These are phyloP conservation scores for Trifolium subterraneum DNA, from an alignment of 306 rosid species.

Conservation along the genomic window DNA sequence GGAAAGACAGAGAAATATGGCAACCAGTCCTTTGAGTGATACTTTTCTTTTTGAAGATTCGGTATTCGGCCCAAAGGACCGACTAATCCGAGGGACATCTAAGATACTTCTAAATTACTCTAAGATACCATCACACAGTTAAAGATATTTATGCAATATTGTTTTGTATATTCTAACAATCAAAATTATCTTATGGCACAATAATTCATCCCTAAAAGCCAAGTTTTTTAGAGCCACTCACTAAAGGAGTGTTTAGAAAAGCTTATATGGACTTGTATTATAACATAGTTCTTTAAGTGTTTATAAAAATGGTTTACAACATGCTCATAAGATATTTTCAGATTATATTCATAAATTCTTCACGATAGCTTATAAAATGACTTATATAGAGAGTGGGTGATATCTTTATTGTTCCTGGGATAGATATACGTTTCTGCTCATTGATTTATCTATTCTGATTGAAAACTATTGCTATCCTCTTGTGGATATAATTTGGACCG, in stretches of 20 bases:
- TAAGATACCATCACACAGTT: not conserved
- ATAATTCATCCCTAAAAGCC: slow-evolving; percentile 4
- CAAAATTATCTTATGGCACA: slow-evolving; percentile 2
- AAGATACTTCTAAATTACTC: not conserved
- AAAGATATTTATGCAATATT: not conserved
- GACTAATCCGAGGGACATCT: no score
- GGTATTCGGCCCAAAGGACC: no score
- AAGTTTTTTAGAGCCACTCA: slow-evolving; percentile 29
- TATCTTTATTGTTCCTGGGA: slow-evolving; percentile 17
- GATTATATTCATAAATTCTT: not conserved
- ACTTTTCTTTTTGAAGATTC: no score
- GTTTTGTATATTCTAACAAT: not conserved
- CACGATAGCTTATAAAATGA: not conserved
- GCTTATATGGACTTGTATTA: not conserved
- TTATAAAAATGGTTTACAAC: not conserved
- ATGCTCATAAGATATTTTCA: not conserved
- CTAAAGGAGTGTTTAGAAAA: not conserved
- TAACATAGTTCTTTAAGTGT: no score
- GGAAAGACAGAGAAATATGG: not conserved
- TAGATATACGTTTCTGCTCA: not conserved
- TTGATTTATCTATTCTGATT: not conserved
- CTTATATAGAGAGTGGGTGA: not conserved
- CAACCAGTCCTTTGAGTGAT: slow-evolving; percentile 1
- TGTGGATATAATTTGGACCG: slow-evolving; percentile 17
- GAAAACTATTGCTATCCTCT: not conserved